Base-by-base conservation (phyloP, 306 rosid genomes). In the Medicago truncatula region DNA sequence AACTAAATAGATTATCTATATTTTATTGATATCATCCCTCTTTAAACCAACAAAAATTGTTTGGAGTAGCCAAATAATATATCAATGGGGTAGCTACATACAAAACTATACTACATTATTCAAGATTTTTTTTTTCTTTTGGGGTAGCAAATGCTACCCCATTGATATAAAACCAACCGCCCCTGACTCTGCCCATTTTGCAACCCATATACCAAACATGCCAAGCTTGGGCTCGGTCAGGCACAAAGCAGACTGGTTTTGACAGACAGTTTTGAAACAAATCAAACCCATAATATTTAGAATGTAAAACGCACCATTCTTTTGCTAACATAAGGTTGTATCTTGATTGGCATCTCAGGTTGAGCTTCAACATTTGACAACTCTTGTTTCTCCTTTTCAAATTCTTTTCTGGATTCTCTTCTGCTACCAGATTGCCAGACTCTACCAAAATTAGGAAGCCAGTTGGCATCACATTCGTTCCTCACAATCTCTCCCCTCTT, bases 401-500 rank as follows among this genome's bases (percentile, higher is more conserved):
- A 92, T 82, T 95, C 96, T 85, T 89, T 92, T 79, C 90, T 86
- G 69, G 96, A 87, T 81, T 92, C 97, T 84, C 88, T 95, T 49
- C 97, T 81, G 86, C 85, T 95, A 80, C 99, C 99, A 59, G 97
- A 90, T 83, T 92, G 99, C 99, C 99, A 95, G 59, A 95, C 97
- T 73, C 98, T 83, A 63, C 99, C 97, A 81, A 92, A 90, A 82
- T 95, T 89, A 76, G 99, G 96, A 85, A 95, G 96, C 97, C 97
- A 95, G 81, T 86, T 88, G 64, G 87, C 84, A 80, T 86, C 91
- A 54, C 72, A 84, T 16, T 84, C 85, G 14, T 67, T 83, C 80
- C 73, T 83, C 76, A 85, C 88, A 80, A 70, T 67, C 83, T 85
- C 97, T 74, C 99, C 97, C 78, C 99, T 89, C 84, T 77, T 92